Percentiles rank a stretch among this genome's conserved stretches.
phyloP scores from a whole-genome alignment of 2,329 filamentous ascomycete species.

The Graphilbum sp. region DNA sequence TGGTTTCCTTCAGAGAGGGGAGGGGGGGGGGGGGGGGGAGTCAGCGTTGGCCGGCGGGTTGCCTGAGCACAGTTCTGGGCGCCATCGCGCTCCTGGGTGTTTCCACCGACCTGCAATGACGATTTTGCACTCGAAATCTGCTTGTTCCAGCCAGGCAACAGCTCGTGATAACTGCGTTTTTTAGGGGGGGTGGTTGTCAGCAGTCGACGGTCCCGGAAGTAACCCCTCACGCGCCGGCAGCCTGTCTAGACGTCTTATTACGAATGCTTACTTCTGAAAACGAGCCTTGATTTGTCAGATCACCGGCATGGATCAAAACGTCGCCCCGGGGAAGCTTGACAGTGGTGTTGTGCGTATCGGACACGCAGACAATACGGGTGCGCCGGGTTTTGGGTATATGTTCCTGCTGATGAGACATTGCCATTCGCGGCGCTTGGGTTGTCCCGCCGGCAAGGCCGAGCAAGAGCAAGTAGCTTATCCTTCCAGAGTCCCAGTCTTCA shows the following conservation, averaged over 20 bases:
- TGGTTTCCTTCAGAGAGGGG: slow-evolving; percentile 71
- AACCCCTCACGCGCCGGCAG: no score
- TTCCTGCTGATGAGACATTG: background rate
- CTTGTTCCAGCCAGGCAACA: slow-evolving; percentile 49
- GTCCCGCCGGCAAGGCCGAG: no score
- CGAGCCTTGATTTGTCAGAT: slow-evolving; percentile 59
- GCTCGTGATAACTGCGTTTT: slow-evolving; percentile 11
- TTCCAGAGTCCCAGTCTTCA: no score
- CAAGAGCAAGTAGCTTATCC: background rate
- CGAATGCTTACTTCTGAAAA: slow-evolving; percentile 33
- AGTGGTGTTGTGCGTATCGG: slow-evolving; percentile 57
- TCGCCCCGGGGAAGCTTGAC: slow-evolving; percentile 54
- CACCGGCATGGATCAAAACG: slow-evolving; percentile 60
- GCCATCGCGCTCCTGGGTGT: no score
- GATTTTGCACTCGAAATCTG: slow-evolving; percentile 54
- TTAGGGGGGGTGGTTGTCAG: background rate
- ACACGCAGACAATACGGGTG: slow-evolving; percentile 57
- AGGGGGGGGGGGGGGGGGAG: no score
- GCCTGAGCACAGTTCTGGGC: no score
- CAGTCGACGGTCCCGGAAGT: no score
- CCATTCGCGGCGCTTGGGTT: background rate
- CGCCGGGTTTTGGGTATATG: slow-evolving; percentile 14
- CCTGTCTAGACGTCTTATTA: no score
- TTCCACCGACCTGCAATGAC: slow-evolving; percentile 42
- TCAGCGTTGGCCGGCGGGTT: no score